Percentiles rank a stretch among this genome's conserved stretches.
phyloP scores from a whole-genome alignment of 1,284 basidiomycete species.

The Papiliotrema terrestris region DNA sequence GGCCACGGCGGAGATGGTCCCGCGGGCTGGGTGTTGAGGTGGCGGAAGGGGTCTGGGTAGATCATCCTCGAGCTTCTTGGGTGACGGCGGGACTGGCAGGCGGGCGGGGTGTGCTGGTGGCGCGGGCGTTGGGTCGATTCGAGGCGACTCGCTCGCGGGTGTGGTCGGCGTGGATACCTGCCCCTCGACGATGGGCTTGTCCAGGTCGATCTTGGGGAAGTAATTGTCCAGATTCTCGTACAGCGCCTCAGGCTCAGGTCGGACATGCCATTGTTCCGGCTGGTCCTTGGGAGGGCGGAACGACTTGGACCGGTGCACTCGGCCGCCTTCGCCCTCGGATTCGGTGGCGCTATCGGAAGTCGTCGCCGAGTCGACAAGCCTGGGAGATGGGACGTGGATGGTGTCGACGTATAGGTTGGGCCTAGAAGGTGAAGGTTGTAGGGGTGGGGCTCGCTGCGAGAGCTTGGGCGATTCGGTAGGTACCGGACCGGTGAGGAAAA shows the following conservation, averaged over 20 bases:
- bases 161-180: constrained; percentile 65
- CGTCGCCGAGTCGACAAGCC: constrained; percentile 15
- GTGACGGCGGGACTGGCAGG: neutral
- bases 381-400: constrained; percentile 3
- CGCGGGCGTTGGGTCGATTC: constrained; percentile 37
- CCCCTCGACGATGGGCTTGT: constrained; percentile 88
- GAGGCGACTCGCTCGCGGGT: constrained; percentile 37
- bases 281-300: constrained; percentile 35
- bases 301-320: constrained; percentile 29
- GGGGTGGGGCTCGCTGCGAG: neutral
- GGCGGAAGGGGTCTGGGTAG: constrained; percentile 10
- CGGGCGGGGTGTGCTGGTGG: constrained; percentile 39
- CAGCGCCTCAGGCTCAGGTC: constrained; percentile 89
- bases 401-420: constrained; percentile 36
- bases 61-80: constrained; percentile 28
- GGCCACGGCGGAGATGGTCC: constrained; percentile 4
- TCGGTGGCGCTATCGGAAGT: constrained; percentile 32
- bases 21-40: constrained; percentile 14
- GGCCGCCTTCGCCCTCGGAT: constrained; percentile 20
- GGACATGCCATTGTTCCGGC: constrained; percentile 64
- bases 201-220: constrained; percentile 95
- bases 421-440: constrained; percentile 21
- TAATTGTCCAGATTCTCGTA: constrained; percentile 90
- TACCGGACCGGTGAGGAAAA: constrained; percentile 25
- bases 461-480: constrained; percentile 6